Conservation (phyloP, 148 eudicot species). For the Chenopodium quinoa region DNA sequence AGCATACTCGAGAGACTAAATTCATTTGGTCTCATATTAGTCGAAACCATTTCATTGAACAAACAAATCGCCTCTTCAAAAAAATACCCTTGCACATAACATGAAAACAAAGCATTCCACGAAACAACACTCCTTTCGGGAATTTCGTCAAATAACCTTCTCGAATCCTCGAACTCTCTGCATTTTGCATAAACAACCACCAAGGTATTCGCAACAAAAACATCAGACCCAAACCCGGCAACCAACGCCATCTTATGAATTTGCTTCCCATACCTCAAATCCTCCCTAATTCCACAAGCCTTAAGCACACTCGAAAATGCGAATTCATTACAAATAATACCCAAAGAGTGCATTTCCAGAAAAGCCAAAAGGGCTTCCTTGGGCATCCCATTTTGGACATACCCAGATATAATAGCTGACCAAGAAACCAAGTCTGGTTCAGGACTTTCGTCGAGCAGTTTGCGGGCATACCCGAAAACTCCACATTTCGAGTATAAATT, state of each 20-base stretch:
- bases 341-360: conserved; percentile 53
- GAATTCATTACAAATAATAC: conserved; percentile 56
- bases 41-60: conserved; percentile 61
- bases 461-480: conserved; percentile 50
- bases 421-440: conserved; percentile 72
- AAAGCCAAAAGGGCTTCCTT: conserved; percentile 59
- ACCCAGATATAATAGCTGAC: conserved; percentile 80
- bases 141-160: conserved; percentile 64
- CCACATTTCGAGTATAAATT: conserved; percentile 57
- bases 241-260: conserved; percentile 61
- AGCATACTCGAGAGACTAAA: conserved; percentile 64
- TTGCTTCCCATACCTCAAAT: conserved; percentile 50
- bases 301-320: conserved; percentile 73
- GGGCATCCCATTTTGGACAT: conserved; percentile 48
- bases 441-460: conserved; percentile 66
- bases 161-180: conserved; percentile 46
- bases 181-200: conserved; percentile 70
- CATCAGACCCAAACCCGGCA: conserved; percentile 57
- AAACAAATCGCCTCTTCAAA: conserved; percentile 50
- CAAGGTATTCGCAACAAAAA: conserved; percentile 61
- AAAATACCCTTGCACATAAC: conserved; percentile 48
- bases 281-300: conserved; percentile 57
- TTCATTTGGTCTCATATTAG: conserved; percentile 57
- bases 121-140: conserved; percentile 64
- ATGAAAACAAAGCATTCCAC: conserved; percentile 69